Evolutionary conservation across 2,329 filamentous ascomycete genomes (phyloP), one percentile per base, ranked within the genome.

Genomic region (Onygenales sp.): DNA sequence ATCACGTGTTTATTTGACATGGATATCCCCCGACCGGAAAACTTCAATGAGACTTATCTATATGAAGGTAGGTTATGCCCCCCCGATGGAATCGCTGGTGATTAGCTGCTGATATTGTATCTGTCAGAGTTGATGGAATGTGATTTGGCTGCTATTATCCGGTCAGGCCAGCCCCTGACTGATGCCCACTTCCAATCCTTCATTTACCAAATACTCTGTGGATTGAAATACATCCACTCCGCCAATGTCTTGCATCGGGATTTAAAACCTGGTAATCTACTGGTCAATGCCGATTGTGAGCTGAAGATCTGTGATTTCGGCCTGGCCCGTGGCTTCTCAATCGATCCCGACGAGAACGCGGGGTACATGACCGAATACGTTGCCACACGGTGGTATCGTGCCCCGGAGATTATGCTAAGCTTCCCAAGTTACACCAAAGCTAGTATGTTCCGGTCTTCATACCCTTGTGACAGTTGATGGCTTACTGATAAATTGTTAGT

Each of bases 341-440:
- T 95, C 66, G 92, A 97, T 62, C 93, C 93, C 1, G 89, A 98
- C 71, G 92, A 98, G 75, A 97, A 97, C 69, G 93, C 93, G 14
- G 93, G 93, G 21, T 98, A 97, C 74, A 97, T 98, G 93, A 98
- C 93, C 9, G 93, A 98, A 74, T 98, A 98, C 66, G 93, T 98
- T 53, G 93, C 93, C 50, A 98, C 93, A 51, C 82, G 93, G 76
- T 98, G 93, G 93, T 98, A 98, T 72, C 86, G 93, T 74, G 93
- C 93, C 3, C 93, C 93, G 5, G 93, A 98, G 73, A 98, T 98
- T 64, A 98, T 98, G 93, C 77, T 98, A 72, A 96, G 90, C 77
- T 98, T 98, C 82, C 92, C 97, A 74, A 96, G 90, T 77, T 98
- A 98, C 74, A 98, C 93, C 65, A 98, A 98, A 89, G 93, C 93